Evolutionary conservation across 2,329 filamentous ascomycete genomes (phyloP).

Genomic region (Eutypella sp.): DNA sequence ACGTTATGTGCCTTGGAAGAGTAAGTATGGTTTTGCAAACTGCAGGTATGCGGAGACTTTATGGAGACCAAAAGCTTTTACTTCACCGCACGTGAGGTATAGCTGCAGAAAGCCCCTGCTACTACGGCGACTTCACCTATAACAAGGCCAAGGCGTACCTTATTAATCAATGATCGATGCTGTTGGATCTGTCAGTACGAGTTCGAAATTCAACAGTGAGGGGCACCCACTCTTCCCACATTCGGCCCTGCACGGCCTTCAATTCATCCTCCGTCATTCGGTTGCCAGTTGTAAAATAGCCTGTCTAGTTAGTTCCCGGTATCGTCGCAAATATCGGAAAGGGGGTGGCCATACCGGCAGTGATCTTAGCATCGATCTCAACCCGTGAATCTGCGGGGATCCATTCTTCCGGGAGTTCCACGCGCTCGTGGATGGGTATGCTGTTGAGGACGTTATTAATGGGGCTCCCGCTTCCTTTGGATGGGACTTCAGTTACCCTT

Average conservation of each 20-base stretch:
- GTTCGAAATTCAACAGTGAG: conserved; percentile 8
- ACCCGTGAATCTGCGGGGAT: conserved; percentile 93
- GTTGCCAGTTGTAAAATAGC: conserved; percentile 81
- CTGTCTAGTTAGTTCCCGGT: conserved; percentile 33
- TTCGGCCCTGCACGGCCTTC: conserved; percentile 77
- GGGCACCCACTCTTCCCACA: conserved; percentile 73
- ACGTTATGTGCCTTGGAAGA: not conserved
- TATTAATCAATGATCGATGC: conserved; percentile 42
- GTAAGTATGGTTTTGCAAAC: not conserved
- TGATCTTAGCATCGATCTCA: conserved; percentile 99
- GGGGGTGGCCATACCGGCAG: conserved; percentile 61
- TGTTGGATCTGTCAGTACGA: conserved; percentile 24
- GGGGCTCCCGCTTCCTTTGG: conserved; percentile 11
- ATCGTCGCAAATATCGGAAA: conserved; percentile 4
- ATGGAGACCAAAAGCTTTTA: not conserved
- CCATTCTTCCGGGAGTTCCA: conserved; percentile 88
- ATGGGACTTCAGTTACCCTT: conserved; percentile 58
- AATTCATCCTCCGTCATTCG: conserved; percentile 85
- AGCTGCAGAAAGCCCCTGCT: not conserved
- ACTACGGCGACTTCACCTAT: not conserved
- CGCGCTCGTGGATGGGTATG: conserved; percentile 81
- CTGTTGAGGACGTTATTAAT: conserved; percentile 34
- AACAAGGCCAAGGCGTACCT: conserved; percentile 12
- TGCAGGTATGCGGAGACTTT: not conserved
- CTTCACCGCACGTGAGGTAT: not conserved